A percentile compares a stretch with the other conserved stretches of the same genome.
These are phyloP conservation scores for Spergularia bocconei DNA, from an alignment of 148 eudicot species.

Conservation along the genomic window DNA sequence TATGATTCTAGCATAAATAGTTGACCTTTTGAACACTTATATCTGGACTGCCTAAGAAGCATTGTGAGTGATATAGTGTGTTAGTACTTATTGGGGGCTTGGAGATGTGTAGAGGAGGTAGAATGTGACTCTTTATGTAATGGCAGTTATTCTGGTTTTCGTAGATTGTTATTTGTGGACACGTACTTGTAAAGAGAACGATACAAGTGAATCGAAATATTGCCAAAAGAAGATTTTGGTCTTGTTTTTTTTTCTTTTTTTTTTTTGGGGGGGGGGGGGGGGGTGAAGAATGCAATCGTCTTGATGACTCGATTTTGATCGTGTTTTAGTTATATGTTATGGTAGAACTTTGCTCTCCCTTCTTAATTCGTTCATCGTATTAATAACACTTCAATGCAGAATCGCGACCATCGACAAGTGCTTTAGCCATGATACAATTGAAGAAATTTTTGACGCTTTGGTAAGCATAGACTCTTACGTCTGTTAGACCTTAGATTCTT, in stretches of 20 bases:
- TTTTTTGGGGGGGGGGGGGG: no score
- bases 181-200: not conserved
- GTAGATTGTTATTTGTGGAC: not conserved
- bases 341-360: not conserved
- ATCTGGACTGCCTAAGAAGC: not conserved
- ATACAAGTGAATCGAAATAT: not conserved
- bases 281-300: no score
- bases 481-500: not conserved
- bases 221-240: not conserved
- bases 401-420: slow-evolving; percentile 70
- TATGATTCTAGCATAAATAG: not conserved
- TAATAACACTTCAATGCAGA: slow-evolving; percentile 42
- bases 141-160: not conserved
- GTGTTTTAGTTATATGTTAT: not conserved
- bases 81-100: not conserved
- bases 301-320: no score
- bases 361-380: slow-evolving; percentile 8
- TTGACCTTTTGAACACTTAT: not conserved
- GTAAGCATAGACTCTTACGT: slow-evolving; percentile 37
- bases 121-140: not conserved
- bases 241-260: not conserved
- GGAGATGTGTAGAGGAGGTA: not conserved
- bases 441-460: slow-evolving; percentile 80
- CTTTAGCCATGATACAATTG: slow-evolving; percentile 82
- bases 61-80: no score